Percentiles rank a stretch among this genome's conserved stretches.
phyloP scores from a whole-genome alignment of 1,284 basidiomycete species.

The Rhodotorula mucilaginosa region DNA sequence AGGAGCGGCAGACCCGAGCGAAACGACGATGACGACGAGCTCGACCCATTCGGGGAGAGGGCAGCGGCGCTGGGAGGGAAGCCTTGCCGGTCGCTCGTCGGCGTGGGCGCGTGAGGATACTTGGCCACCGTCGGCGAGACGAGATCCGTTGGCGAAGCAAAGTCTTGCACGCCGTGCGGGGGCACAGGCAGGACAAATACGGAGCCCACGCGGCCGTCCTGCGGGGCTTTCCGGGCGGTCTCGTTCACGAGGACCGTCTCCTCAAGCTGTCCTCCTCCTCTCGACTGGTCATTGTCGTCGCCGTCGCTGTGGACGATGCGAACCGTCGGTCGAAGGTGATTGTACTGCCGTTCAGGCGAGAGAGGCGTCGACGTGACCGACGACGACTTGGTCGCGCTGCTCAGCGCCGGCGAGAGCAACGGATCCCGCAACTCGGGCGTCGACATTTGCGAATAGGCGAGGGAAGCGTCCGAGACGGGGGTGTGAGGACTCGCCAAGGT shows the following conservation, averaged over 20 bases:
- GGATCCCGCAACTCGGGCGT: constrained; percentile 32
- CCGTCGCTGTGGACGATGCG: not conserved
- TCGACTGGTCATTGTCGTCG: not conserved
- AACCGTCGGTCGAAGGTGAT: not conserved
- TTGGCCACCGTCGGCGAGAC: constrained; percentile 9
- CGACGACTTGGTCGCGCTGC: constrained; percentile 22
- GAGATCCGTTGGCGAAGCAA: not conserved
- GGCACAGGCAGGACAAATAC: constrained; percentile 14
- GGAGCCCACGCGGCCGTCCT: not conserved
- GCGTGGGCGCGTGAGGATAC: not conserved
- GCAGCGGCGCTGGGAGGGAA: not conserved
- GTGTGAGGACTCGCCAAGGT: constrained; percentile 19
- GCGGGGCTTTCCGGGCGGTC: too few species aligned
- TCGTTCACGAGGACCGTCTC: constrained; percentile 11
- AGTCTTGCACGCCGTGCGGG: not conserved
- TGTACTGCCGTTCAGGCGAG: not conserved
- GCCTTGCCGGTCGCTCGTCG: not conserved
- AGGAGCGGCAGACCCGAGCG: not conserved
- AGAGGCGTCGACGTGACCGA: constrained; percentile 26
- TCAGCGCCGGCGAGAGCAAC: constrained; percentile 21
- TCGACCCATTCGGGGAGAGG: not conserved
- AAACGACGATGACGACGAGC: not conserved
- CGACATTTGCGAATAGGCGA: constrained; percentile 23
- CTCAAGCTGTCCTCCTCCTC: constrained; percentile 10
- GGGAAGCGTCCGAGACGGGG: constrained; percentile 20